Conservation (phyloP, 225 moss, liverwort and hornwort genomes). For the Polytrichum commune region DNA sequence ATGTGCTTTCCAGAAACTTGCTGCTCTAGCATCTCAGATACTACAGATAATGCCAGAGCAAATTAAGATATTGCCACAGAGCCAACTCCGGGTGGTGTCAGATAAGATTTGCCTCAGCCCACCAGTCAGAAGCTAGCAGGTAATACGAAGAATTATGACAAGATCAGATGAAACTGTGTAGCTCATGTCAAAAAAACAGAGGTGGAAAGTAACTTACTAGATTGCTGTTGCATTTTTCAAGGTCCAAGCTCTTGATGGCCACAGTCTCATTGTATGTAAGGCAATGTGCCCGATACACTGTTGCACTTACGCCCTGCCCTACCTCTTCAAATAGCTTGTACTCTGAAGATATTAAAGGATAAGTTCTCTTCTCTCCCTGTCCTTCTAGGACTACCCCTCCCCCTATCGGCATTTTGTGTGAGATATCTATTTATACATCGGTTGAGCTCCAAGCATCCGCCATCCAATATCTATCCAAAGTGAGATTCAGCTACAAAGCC, state of each 20-base stretch:
- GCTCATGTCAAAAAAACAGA: neutral
- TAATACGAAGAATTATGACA: neutral
- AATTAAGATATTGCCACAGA: no score
- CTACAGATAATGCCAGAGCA: no score
- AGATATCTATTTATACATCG: conserved; percentile 14
- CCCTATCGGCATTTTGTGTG: conserved; percentile 47
- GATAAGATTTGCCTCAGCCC: neutral
- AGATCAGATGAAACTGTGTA: neutral
- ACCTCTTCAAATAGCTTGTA: conserved; percentile 90
- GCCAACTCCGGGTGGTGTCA: no score
- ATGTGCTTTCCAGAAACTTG: no score
- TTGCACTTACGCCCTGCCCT: conserved; percentile 98
- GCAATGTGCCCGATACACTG: conserved; percentile 83
- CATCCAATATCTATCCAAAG: conserved; percentile 24
- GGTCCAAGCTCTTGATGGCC: conserved; percentile 96
- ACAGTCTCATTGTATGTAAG: conserved; percentile 74
- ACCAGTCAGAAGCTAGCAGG: neutral
- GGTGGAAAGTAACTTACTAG: conserved; percentile 41
- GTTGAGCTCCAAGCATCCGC: conserved; percentile 17
- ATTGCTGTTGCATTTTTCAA: conserved; percentile 97
- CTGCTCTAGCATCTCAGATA: no score
- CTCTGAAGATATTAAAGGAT: conserved; percentile 64
- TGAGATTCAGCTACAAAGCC: neutral
- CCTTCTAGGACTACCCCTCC: conserved; percentile 41
- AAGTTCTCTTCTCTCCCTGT: conserved; percentile 41